phyloP scores from a whole-genome alignment of 2,329 filamentous ascomycete species.

The Cladosporium sp. region DNA sequence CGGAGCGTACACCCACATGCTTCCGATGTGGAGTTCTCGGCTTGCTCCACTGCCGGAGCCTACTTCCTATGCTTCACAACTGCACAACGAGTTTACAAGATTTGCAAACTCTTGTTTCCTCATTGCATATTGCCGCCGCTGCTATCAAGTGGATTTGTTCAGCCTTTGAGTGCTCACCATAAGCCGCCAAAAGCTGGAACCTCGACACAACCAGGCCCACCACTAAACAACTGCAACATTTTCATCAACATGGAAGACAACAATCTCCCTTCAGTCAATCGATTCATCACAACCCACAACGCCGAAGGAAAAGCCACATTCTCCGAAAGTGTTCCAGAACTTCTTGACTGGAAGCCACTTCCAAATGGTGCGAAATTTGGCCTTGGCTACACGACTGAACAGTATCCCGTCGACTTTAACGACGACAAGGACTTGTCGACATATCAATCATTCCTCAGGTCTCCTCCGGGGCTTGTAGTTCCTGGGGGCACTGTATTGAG shows the following conservation, averaged over 20 bases:
- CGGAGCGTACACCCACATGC: neutral
- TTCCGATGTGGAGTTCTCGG: neutral
- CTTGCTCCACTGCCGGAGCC: neutral
- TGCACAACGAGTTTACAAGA: too few relatives aligned
- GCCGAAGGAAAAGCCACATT: constrained; percentile 28
- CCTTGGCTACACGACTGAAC: constrained; percentile 47
- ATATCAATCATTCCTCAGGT: constrained; percentile 40
- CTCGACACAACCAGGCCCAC: too few relatives aligned
- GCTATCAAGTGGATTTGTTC: too few relatives aligned
- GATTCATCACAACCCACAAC: constrained; percentile 28
- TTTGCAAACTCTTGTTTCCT: too few relatives aligned
- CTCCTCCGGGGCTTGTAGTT: constrained; percentile 46
- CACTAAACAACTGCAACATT: too few relatives aligned
- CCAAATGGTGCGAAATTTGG: constrained; percentile 39
- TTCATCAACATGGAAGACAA: neutral
- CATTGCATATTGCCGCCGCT: too few relatives aligned
- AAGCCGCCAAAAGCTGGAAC: too few relatives aligned
- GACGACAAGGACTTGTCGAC: constrained; percentile 42
- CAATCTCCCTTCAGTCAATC: constrained; percentile 4
- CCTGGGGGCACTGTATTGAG: constrained; percentile 44
- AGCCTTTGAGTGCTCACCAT: too few relatives aligned
- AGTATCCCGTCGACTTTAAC: constrained; percentile 44
- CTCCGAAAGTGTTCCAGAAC: constrained; percentile 19
- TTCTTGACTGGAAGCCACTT: constrained; percentile 19
- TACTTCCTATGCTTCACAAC: too few relatives aligned